Percentiles rank a stretch among this genome's conserved stretches.
These are phyloP conservation scores for Penicillium odoratum DNA, from an alignment of 495 filamentous ascomycete genomes.

Conservation along the genomic window DNA sequence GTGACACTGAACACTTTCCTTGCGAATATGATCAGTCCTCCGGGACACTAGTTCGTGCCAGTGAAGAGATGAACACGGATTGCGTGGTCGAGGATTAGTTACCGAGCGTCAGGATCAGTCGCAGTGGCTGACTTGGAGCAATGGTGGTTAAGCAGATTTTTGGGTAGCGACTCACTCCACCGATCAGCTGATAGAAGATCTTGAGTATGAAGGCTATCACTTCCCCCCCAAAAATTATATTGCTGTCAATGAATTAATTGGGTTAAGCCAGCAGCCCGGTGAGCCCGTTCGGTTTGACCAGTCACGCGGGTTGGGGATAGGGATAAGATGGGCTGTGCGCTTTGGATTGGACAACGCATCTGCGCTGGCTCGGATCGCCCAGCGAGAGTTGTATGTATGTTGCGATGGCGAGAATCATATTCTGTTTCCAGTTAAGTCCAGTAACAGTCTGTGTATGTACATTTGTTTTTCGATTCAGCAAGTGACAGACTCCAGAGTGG, in stretches of 20 bases:
- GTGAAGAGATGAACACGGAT: conserved; percentile 39
- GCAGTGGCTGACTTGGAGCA: conserved; percentile 24
- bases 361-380: conserved; percentile 49
- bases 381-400: conserved; percentile 45
- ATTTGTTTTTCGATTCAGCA: neutral
- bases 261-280: conserved; percentile 29
- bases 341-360: conserved; percentile 42
- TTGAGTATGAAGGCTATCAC: conserved; percentile 52
- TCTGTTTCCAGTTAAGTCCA: conserved; percentile 44
- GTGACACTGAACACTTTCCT: conserved; percentile 39
- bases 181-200: conserved; percentile 39
- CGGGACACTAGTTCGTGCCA: conserved; percentile 26
- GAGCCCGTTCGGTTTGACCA: conserved; percentile 37
- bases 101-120: conserved; percentile 31
- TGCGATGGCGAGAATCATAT: conserved; percentile 39
- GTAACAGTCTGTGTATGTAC: conserved; percentile 13
- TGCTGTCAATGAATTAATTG: conserved; percentile 36
- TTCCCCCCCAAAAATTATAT: no score
- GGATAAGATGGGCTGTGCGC: conserved; percentile 38
- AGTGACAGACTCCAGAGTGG: neutral
- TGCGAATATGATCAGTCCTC: conserved; percentile 35
- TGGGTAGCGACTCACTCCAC: conserved; percentile 36
- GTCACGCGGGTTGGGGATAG: conserved; percentile 46
- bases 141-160: no score
- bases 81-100: conserved; percentile 24